A percentile compares a stretch with the other conserved stretches of the same genome.
Conservation (phyloP, 768 basidiomycete genomes). For the Tricholoma bakamatsutake region DNA sequence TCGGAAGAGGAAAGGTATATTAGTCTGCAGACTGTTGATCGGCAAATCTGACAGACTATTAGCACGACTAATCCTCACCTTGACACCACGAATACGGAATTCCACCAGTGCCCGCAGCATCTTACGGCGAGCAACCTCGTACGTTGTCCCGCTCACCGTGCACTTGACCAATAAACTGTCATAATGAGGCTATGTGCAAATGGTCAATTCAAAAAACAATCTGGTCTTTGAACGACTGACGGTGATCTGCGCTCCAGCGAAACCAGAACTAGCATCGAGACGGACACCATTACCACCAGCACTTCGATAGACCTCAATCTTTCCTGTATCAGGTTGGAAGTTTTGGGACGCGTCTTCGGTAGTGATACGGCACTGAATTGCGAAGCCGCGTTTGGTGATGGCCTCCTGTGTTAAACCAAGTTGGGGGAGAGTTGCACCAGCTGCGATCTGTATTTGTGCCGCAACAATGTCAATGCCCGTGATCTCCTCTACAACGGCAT, state of each 20-base stretch:
- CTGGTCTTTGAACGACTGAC: conserved; percentile 30
- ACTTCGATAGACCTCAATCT: conserved; percentile 98
- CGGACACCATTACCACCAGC: conserved; percentile 99
- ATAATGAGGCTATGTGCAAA: conserved; percentile 78
- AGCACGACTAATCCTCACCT: conserved; percentile 40
- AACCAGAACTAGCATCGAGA: conserved; percentile 94
- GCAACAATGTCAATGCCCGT: conserved; percentile 99
- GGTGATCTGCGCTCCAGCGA: conserved; percentile 98
- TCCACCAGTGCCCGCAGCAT: conserved; percentile 99
- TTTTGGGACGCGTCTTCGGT: conserved; percentile 89
- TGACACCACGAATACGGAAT: conserved; percentile 98
- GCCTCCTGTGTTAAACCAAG: conserved; percentile 95
- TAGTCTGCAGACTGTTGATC: conserved; percentile 54
- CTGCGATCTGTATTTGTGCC: conserved; percentile 99
- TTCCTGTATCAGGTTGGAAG: conserved; percentile 99
- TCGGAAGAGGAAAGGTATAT: conserved; percentile 99
- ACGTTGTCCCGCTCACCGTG: conserved; percentile 92
- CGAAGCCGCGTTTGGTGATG: conserved; percentile 92
- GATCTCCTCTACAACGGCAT: conserved; percentile 75
- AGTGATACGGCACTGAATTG: conserved; percentile 97
- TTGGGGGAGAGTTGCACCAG: conserved; percentile 91
- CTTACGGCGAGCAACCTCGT: conserved; percentile 97
- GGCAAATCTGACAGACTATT: not conserved
- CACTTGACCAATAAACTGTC: conserved; percentile 97
- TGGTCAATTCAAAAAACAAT: not conserved